These are phyloP conservation scores for Blastobotrys persicus DNA, from an alignment of 1,139 yeast genomes.

Conservation along the genomic window DNA sequence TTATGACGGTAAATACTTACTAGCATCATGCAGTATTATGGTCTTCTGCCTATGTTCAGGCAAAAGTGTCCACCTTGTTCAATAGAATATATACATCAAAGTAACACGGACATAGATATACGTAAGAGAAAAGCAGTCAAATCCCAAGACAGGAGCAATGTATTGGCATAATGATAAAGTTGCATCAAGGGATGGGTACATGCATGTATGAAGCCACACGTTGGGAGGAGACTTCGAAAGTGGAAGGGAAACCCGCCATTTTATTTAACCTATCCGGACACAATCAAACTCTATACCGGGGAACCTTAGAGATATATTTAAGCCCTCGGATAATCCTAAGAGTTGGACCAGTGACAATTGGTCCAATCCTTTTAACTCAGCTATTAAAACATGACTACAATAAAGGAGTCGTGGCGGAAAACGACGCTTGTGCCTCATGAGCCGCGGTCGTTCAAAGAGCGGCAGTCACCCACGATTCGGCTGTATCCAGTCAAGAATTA, in stretches of 20 bases:
- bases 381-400: constrained; percentile 9
- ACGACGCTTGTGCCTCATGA: constrained; percentile 10
- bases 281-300: neutral
- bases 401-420: constrained; percentile 8
- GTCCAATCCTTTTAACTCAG: neutral
- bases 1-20: no score
- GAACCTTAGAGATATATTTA: no score
- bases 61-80: no score
- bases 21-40: no score
- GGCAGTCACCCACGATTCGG: constrained; percentile 30
- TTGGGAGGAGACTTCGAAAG: neutral
- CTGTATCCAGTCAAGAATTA: constrained; percentile 38
- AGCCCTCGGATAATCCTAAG: neutral
- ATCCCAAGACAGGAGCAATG: no score
- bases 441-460: constrained; percentile 22
- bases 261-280: neutral
- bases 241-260: neutral
- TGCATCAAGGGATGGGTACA: neutral
- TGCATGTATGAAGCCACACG: neutral
- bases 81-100: no score
- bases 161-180: no score
- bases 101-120: no score
- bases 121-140: no score
- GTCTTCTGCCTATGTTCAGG: no score
- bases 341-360: neutral